These are phyloP conservation scores for Ganoderma multipileum DNA, from an alignment of 1,284 basidiomycete genomes.

Conservation along the genomic window DNA sequence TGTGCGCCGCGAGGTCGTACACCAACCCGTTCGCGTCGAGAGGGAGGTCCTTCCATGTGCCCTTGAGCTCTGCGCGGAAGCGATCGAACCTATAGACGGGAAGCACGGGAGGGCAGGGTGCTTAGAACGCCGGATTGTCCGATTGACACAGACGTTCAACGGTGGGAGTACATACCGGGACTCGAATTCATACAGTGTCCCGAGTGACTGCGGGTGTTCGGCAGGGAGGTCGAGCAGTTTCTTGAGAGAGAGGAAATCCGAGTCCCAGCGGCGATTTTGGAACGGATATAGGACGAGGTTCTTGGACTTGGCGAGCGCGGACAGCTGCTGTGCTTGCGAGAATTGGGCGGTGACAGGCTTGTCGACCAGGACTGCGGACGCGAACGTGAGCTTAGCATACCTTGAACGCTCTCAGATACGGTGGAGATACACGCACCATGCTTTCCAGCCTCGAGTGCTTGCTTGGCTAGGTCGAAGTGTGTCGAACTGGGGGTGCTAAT, in stretches of 20 bases:
- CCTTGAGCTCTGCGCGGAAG: conserved; percentile 69
- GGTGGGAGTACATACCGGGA: conserved; percentile 58
- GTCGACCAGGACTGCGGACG: conserved; percentile 71
- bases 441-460: conserved; percentile 74
- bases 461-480: conserved; percentile 76
- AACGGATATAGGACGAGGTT: conserved; percentile 76
- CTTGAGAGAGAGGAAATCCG: conserved; percentile 81
- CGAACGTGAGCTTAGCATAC: conserved; percentile 2
- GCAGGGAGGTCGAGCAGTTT: conserved; percentile 65
- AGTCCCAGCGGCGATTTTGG: conserved; percentile 87
- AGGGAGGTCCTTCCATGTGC: conserved; percentile 75
- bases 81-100: conserved; percentile 72
- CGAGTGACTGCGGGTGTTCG: conserved; percentile 60
- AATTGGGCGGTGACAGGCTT: conserved; percentile 82
- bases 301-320: conserved; percentile 68
- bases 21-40: conserved; percentile 60
- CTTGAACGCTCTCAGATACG: neutral
- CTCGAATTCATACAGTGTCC: conserved; percentile 76
- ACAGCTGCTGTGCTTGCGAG: conserved; percentile 72
- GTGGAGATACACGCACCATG: conserved; percentile 59
- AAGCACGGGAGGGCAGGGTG: conserved; percentile 2
- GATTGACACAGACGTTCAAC: neutral
- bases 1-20: conserved; percentile 72
- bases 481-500: conserved; percentile 84
- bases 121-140: neutral